Conservation (phyloP, 768 basidiomycete species). For the Cystofilobasidium bisporidii region DNA sequence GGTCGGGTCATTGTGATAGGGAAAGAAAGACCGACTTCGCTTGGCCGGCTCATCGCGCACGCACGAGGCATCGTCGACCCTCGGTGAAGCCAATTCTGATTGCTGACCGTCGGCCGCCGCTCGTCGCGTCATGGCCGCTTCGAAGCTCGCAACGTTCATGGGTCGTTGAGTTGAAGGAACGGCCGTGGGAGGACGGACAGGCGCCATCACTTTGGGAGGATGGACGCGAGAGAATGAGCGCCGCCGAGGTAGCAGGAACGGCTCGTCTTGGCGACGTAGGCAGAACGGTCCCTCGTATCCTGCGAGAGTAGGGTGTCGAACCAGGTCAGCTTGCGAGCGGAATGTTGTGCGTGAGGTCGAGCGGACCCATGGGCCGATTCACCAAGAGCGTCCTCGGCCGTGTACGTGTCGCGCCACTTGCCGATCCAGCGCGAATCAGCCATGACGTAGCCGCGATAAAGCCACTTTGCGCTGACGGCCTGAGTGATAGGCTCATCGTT, state of each 20-base stretch:
- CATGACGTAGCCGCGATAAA: slow-evolving; percentile 26
- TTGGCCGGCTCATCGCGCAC: no score
- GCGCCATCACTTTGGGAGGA: neutral
- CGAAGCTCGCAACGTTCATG: slow-evolving; percentile 5
- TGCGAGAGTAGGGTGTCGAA: neutral
- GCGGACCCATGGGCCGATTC: neutral
- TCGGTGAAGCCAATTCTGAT: neutral
- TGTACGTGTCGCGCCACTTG: slow-evolving; percentile 19
- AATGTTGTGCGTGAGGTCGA: no score
- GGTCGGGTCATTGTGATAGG: no score
- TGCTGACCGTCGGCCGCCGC: neutral
- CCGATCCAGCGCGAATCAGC: slow-evolving; percentile 14
- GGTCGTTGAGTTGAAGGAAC: neutral
- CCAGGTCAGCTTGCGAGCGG: no score
- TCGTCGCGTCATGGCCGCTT: neutral
- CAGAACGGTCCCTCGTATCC: slow-evolving; percentile 22
- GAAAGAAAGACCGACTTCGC: neutral
- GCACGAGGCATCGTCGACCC: no score
- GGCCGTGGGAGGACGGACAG: no score
- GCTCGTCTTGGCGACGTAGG: slow-evolving; percentile 6
- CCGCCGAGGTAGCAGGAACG: neutral
- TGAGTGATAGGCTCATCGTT: neutral
- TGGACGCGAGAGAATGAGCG: neutral
- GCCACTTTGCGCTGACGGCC: slow-evolving; percentile 9
- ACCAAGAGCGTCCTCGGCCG: neutral